Evolutionary conservation across 257 asterid species (phyloP).

Genomic region (Solanum pennellii): DNA sequence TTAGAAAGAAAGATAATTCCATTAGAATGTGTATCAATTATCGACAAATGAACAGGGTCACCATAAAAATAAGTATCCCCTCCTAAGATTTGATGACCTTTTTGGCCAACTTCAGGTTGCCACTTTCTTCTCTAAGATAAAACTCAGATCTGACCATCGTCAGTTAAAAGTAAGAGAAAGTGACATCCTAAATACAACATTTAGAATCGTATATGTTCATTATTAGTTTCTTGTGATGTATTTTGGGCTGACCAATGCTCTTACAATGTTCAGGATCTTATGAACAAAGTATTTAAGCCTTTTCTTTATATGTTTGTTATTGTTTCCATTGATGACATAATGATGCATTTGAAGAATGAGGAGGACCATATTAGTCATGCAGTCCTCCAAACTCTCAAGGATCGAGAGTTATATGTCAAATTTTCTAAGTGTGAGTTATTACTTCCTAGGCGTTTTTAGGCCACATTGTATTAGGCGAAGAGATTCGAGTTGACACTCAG

Average conservation of each 20-base stretch:
- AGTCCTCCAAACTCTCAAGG: neutral
- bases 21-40: too few species aligned
- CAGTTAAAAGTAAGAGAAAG: neutral
- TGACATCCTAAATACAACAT: neutral
- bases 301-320: neutral
- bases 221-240: neutral
- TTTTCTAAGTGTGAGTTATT: neutral
- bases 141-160: neutral
- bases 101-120: neutral
- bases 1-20: neutral
- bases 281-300: neutral
- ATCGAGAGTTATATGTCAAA: neutral
- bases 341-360: neutral
- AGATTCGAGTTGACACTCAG: neutral
- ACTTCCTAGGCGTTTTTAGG: neutral
- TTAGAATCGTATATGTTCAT: neutral
- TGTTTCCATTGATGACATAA: neutral
- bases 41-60: too few species aligned
- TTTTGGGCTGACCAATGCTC: neutral
- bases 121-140: neutral
- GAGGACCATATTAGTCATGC: neutral
- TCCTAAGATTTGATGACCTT: neutral
- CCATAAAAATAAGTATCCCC: neutral
- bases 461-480: neutral
- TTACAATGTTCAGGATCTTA: neutral